Conservation (phyloP, 345 rosid genomes). For the Noccaea bulbosa region DNA sequence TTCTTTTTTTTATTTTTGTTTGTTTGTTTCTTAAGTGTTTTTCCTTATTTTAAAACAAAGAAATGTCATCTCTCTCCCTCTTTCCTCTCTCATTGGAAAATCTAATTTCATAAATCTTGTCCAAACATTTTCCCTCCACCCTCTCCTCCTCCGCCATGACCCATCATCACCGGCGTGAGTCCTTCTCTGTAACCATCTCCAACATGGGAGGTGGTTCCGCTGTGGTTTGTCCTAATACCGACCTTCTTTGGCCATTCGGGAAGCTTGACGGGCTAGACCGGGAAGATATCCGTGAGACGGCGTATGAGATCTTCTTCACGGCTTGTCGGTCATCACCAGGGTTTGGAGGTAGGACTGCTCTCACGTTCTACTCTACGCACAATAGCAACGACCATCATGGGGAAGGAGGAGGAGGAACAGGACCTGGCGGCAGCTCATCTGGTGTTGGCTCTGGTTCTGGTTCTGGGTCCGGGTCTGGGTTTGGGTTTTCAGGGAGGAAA, state of each 20-base stretch:
- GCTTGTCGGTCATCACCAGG: constrained; percentile 86
- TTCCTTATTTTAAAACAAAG: constrained; percentile 44
- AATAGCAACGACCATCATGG: constrained; percentile 46
- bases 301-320: constrained; percentile 90
- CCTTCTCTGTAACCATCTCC: constrained; percentile 51
- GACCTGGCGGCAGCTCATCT: constrained; percentile 26
- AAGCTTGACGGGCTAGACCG: constrained; percentile 56
- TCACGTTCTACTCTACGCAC: constrained; percentile 62
- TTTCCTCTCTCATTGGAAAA: constrained; percentile 52
- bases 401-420: constrained; percentile 49
- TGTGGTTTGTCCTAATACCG: constrained; percentile 44
- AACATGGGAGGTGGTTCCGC: constrained; percentile 39
- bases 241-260: constrained; percentile 80
- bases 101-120: constrained; percentile 43
- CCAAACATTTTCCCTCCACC: constrained; percentile 29
- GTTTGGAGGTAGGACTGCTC: constrained; percentile 75
- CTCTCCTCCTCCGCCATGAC: constrained; percentile 47
- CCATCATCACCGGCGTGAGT: constrained; percentile 57
- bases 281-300: constrained; percentile 78
- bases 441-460: constrained; percentile 29
- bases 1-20: constrained; percentile 13
- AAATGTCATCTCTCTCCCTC: constrained; percentile 46
- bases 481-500: constrained; percentile 59
- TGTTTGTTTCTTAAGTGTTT: constrained; percentile 26
- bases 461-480: constrained; percentile 14